Base-by-base conservation (phyloP, 2,329 filamentous ascomycete genomes). In the Colletotrichum sidae region DNA sequence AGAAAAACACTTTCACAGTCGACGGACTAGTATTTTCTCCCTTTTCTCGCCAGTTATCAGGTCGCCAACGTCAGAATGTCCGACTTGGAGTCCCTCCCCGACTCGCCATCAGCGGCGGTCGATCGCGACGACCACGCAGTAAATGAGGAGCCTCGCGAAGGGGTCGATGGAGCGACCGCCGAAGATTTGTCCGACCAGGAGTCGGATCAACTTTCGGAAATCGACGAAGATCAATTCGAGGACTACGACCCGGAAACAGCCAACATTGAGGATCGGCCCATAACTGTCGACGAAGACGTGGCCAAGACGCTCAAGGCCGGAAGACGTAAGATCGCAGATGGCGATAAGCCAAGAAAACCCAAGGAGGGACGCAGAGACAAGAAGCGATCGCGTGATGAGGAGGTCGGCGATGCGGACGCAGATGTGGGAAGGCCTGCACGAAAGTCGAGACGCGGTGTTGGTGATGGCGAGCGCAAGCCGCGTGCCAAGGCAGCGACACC, bases 281-380 rank as follows among this genome's bases (percentile, higher is more conserved):
- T 89, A n/a, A 86, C 88, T 35, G 90, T 91, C 67, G 89, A 91
- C 71, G 88, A 90, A 71, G 88, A 90, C 68, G 83, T 87, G 59
- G 87, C 87, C 7, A 84, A 84, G 61, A 88, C 87, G 3, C 77
- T 91, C 38, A 90, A 90, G 75, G 87, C 87, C 0, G 83, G 83
- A n/a, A 90, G 88, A 77, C 79, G 88, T 64, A 90, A 90, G 79
- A 86, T 92, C 62, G 74, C 83, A 8, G 90, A 86, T 39, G 89
- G 89, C 55, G 87, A 86, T 37, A 84, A 84, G 53, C 78, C 83
- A 47, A 92, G 91, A 78, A 96, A 93, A 79, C 91, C 92, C 57
- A 89, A 91, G 75, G 91, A 89, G 72, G 89, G 88, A n/a, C 84
- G 88, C 55, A 84, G 90, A 71, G 90, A 90, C 69, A 92, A 92